Conservation (phyloP, 2,329 filamentous ascomycete genomes). For the Dichotomopilus funicola region DNA sequence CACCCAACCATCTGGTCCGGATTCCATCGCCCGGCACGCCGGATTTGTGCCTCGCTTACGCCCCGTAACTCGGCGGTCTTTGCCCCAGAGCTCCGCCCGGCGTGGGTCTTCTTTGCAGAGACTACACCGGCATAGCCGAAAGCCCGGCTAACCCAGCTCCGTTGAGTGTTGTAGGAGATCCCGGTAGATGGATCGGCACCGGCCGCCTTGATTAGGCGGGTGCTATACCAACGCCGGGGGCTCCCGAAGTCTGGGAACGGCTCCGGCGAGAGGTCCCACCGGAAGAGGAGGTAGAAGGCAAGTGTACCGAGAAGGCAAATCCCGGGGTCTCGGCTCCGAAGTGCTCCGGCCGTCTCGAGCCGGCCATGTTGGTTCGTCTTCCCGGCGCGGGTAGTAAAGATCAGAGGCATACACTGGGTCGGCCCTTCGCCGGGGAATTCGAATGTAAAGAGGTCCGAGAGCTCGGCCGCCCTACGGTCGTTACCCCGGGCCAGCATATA, state of each 20-base stretch:
- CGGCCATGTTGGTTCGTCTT: no score
- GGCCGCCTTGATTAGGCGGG: neutral
- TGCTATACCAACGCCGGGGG: neutral
- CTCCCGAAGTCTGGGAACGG: neutral
- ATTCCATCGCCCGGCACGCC: neutral
- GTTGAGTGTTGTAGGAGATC: neutral
- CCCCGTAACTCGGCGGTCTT: neutral
- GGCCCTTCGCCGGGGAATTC: no score
- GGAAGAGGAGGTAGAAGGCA: no score
- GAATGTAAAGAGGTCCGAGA: no score
- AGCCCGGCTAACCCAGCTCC: neutral
- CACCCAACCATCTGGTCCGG: constrained; percentile 1
- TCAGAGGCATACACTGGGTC: no score
- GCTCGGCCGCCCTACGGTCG: no score
- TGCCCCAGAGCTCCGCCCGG: neutral
- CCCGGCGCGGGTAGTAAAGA: no score
- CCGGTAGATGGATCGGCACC: neutral
- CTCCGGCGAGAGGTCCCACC: no score
- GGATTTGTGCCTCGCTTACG: constrained; percentile 1
- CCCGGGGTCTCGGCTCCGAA: no score
- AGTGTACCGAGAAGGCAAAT: no score
- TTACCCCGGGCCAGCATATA: no score
- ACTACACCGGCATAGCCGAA: neutral
- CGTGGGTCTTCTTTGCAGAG: constrained; percentile 1
- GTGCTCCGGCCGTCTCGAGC: no score